Percentiles rank a stretch among this genome's conserved stretches.
Evolutionary conservation across 768 basidiomycete genomes (phyloP).

Genomic region (Suillus discolor): DNA sequence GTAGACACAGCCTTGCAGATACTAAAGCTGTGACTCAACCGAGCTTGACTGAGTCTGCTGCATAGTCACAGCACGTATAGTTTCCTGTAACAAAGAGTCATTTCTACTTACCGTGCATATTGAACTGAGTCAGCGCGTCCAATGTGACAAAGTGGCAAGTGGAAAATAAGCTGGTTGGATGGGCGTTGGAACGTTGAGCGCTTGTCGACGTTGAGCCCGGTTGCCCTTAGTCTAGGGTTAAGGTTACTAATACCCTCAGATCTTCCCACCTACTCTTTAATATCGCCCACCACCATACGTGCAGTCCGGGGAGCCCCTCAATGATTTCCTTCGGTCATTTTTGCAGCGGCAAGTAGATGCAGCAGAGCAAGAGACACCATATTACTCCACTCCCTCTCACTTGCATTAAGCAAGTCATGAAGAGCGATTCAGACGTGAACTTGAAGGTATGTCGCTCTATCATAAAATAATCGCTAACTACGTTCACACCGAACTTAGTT

Average conservation of each 20-base stretch:
- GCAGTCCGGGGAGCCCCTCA: slow-evolving; percentile 82
- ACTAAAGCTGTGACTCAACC: neutral
- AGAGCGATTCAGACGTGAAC: slow-evolving; percentile 93
- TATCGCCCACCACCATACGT: slow-evolving; percentile 62
- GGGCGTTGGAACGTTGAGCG: too few relatives aligned
- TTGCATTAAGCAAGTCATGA: slow-evolving; percentile 99
- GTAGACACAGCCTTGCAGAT: neutral
- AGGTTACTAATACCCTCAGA: slow-evolving; percentile 16
- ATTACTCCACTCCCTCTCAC: slow-evolving; percentile 91
- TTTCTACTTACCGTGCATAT: neutral
- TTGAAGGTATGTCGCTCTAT: slow-evolving; percentile 67
- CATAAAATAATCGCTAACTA: slow-evolving; percentile 11
- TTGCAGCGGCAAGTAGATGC: slow-evolving; percentile 89
- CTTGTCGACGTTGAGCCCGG: too few relatives aligned
- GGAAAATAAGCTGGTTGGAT: neutral
- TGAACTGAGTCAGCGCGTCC: neutral
- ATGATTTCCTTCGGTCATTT: slow-evolving; percentile 83
- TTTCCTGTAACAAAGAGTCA: neutral
- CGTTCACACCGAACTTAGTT: slow-evolving; percentile 31
- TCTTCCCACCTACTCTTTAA: slow-evolving; percentile 18
- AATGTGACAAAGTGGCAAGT: neutral
- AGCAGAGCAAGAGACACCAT: slow-evolving; percentile 86
- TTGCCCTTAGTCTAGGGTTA: slow-evolving; percentile 29
- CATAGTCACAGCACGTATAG: neutral
- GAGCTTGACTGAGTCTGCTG: neutral